Evolutionary conservation across 345 rosid genomes (phyloP).

Genomic region (Tarenaya hassleriana): DNA sequence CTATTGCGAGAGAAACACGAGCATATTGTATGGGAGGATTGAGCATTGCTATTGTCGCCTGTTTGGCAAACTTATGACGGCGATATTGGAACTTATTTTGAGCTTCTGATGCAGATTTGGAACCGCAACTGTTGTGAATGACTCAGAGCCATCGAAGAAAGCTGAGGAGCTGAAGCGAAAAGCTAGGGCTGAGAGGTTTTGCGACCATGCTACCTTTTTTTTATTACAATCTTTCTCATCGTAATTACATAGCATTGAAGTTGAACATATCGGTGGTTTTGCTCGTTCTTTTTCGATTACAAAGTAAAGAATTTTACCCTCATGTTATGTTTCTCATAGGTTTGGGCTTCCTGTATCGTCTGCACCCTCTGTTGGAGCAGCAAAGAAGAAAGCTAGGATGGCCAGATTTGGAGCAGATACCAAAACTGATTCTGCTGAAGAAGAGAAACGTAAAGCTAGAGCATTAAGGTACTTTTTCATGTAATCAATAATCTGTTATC

Average conservation of each 20-base stretch:
- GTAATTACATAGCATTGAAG: too few relatives aligned
- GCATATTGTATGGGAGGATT: neutral
- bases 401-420: conserved; percentile 60
- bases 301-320: neutral
- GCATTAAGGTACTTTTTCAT: conserved; percentile 50
- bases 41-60: neutral
- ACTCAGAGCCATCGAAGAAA: conserved; percentile 42
- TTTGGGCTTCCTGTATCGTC: conserved; percentile 59
- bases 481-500: conserved; percentile 2
- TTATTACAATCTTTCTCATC: too few relatives aligned
- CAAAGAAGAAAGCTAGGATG: conserved; percentile 83
- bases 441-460: conserved; percentile 78
- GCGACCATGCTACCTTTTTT: neutral
- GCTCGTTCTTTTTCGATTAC: conserved; percentile 3
- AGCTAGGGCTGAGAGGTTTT: conserved; percentile 91
- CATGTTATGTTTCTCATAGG: conserved; percentile 28
- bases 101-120: conserved; percentile 57
- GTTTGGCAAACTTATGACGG: neutral
- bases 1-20: neutral
- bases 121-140: conserved; percentile 32
- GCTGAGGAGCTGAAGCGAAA: conserved; percentile 82
- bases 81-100: conserved; percentile 10
- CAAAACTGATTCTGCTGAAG: conserved; percentile 49
- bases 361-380: conserved; percentile 31
- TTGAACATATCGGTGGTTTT: neutral